Conservation (phyloP, 2,329 filamentous ascomycete genomes). For the Aaosphaeria arxii region DNA sequence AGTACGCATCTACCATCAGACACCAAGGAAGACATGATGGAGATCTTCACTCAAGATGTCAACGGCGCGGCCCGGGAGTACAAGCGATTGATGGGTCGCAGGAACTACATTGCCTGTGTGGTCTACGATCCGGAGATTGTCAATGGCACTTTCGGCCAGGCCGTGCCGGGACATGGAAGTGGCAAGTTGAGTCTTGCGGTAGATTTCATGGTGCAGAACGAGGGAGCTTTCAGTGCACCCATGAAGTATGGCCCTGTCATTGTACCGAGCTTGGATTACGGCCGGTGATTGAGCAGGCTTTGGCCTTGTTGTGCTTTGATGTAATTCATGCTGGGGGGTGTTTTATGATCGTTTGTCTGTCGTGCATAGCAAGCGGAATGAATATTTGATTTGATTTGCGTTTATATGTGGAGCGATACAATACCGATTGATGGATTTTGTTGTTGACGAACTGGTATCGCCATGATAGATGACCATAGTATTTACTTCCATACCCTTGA, state of each 20-base stretch:
- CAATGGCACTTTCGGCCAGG: constrained; percentile 43
- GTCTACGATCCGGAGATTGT: constrained; percentile 86
- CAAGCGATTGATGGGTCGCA: constrained; percentile 86
- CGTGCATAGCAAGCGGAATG: constrained; percentile 20
- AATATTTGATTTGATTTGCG: background rate
- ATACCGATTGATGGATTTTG: too few relatives aligned
- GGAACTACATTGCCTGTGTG: constrained; percentile 93
- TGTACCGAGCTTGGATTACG: constrained; percentile 66
- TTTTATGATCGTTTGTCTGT: too few relatives aligned
- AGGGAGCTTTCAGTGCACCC: constrained; percentile 73
- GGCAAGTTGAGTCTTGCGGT: constrained; percentile 77
- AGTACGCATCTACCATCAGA: constrained; percentile 71
- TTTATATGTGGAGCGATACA: too few relatives aligned
- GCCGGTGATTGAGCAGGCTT: constrained; percentile 31
- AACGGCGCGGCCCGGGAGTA: constrained; percentile 78
- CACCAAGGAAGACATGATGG: constrained; percentile 99
- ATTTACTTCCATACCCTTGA: too few relatives aligned
- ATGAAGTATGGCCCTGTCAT: constrained; percentile 98
- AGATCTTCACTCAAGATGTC: constrained; percentile 95
- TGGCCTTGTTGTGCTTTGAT: constrained; percentile 1
- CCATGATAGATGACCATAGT: too few relatives aligned
- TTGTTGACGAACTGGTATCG: too few relatives aligned
- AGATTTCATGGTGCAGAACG: constrained; percentile 95
- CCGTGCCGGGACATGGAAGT: constrained; percentile 37
- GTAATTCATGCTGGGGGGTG: constrained; percentile 2